Percentiles rank a stretch among this genome's conserved stretches.
These are phyloP conservation scores for Encephalitozoon hellem DNA, from an alignment of 371 early-diverging fungal species.

Conservation along the genomic window DNA sequence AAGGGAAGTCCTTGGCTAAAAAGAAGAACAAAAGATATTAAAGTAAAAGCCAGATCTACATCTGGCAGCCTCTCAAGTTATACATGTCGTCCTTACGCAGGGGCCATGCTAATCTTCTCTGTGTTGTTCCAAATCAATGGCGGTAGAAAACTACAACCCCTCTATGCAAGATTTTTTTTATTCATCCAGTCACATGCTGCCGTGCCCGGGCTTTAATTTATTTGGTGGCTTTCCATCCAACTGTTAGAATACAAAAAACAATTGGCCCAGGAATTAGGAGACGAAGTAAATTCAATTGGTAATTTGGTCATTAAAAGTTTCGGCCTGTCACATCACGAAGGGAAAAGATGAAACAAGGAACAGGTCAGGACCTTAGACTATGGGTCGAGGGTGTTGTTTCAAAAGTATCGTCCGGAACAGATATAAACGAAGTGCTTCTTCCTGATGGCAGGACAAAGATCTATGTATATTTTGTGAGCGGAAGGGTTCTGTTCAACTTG, in stretches of 20 bases:
- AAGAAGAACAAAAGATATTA: slow-evolving; percentile 19
- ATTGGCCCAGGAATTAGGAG: background rate
- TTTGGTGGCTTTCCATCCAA: background rate
- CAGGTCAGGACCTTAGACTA: background rate
- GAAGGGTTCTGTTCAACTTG: background rate
- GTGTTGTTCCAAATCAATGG: slow-evolving; percentile 57
- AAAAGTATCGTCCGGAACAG: background rate
- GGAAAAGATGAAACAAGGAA: background rate
- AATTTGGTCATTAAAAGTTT: background rate
- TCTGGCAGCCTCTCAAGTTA: slow-evolving; percentile 37
- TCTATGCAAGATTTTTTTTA: background rate
- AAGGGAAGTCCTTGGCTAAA: background rate
- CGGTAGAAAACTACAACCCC: slow-evolving; percentile 23
- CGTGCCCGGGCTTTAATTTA: background rate
- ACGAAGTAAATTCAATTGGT: background rate
- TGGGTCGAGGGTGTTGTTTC: background rate
- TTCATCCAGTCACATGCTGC: background rate
- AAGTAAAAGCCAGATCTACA: slow-evolving; percentile 34
- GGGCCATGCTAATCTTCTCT: slow-evolving; percentile 62
- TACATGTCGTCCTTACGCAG: slow-evolving; percentile 60
- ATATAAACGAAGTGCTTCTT: background rate
- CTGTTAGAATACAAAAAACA: background rate
- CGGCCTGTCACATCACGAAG: background rate
- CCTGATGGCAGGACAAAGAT: background rate
- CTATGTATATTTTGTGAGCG: background rate